Evolutionary conservation across 805 yeast species (phyloP), one percentile per base, ranked within the genome.

Genomic region (Cyberlindnera xishuangbannaensis): DNA sequence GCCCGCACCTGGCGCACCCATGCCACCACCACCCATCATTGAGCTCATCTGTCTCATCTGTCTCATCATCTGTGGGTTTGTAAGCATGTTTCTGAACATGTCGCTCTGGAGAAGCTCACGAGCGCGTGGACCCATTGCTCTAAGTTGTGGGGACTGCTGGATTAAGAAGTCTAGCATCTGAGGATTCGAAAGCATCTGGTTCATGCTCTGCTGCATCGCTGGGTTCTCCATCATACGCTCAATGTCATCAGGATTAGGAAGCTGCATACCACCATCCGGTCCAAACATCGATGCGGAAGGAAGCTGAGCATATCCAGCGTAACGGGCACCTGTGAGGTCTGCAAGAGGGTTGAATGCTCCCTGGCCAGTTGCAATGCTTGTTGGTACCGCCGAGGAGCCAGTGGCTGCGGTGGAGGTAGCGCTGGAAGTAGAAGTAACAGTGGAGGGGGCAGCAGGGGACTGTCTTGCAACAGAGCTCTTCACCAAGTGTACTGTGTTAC

Each of bases 301-400:
- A 59, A 92, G 67, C 49, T 86, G 88, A 7, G 87, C 73, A 48
- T 76, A 78, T 1, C 98, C 98, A 3, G 97, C 97, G 53, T 87
- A 92, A 34, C 97, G 75, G 2, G 97, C 97, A 31, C 95, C 90
- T 1, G 97, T 90, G 44, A 90, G 67, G 44, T 83, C 96, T 9
- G 95, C 88, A 50, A 92, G 68, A 23, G 95, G 95, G 58, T 92
- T 86, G 59, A 81, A 84, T 0, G 94, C 72, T 10, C 90, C 92
- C 43, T 76, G 81, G 5, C 98, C 98, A 3, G 97, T 74, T 4
- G 95, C 76, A 30, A 90, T 69, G 51, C 80, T 84, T 13, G 78
- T 57, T n/a, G 97, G 96, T 15, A 78, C 77, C n/a, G n/a, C n/a
- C n/a, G n/a, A n/a, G n/a, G n/a, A n/a, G n/a, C n/a, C n/a, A n/a